Conservation (phyloP, 768 basidiomycete species). For the Russula emetica region DNA sequence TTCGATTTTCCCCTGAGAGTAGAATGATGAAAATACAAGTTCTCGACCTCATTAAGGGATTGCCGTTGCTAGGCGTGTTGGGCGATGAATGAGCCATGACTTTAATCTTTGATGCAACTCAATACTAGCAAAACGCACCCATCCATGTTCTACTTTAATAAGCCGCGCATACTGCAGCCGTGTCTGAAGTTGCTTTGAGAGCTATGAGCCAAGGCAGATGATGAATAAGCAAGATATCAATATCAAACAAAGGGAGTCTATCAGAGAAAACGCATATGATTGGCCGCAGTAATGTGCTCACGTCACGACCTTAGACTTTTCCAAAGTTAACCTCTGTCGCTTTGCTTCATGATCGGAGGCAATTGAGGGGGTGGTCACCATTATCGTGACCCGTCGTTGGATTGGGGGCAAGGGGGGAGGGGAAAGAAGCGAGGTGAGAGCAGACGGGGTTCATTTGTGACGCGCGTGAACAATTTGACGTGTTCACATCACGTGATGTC, state of each 20-base stretch:
- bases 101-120: not conserved
- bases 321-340: conserved; percentile 46
- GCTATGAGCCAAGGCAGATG: conserved; percentile 37
- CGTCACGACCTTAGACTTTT: conserved; percentile 54
- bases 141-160: conserved; percentile 75
- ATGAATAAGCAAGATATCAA: not conserved
- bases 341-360: conserved; percentile 31
- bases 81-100: conserved; percentile 1
- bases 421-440: not conserved
- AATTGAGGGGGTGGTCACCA: conserved; percentile 19
- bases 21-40: conserved; percentile 71
- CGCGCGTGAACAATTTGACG: conserved; percentile 26
- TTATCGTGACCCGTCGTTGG: not conserved
- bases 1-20: conserved; percentile 36
- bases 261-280: not conserved
- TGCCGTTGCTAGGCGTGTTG: conserved; percentile 56
- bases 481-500: conserved; percentile 27
- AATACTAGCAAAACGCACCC: conserved; percentile 46
- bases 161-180: conserved; percentile 69
- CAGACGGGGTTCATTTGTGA: not conserved
- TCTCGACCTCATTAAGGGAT: conserved; percentile 73
- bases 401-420: not conserved
- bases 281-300: conserved; percentile 30
- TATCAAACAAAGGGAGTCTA: not conserved
- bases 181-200: conserved; percentile 67